Evolutionary conservation across 1,139 yeast genomes (phyloP), one percentile per base, ranked within the genome.

Genomic region (Candida sp.): DNA sequence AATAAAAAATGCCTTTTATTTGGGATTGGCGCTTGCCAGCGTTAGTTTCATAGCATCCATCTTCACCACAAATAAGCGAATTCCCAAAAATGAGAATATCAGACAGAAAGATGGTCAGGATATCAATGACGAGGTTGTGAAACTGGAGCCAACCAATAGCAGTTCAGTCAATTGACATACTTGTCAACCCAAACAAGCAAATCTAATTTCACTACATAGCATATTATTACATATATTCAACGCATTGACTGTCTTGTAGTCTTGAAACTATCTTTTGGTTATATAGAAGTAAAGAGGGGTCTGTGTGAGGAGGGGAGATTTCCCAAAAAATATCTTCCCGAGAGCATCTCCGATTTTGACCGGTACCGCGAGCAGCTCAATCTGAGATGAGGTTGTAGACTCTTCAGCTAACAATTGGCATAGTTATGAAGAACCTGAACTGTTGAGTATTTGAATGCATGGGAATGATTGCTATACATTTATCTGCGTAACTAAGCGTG

Each of bases 1-100:
- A 3, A 53, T 77, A 36, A 60, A 59, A 40, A 67, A 70, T 49
- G 72, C 72, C 3, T 76, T 70, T 45, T 75, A 70, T 53, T 60
- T 70, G 38, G 56, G 66, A 4, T 54, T 75, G 35, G 79, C 68
- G 0, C 55, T 66, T 30, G 61, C 73, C 2, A 49, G 54, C 4
- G 45, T 62, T 12, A 55, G 69, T 4, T 56, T 73, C 8, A 37
- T 74, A 1, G 48, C 58, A 9, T 48, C 68, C 0, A 19, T 67
- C 1, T 66, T 72, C 46, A 60, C 70, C 12, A 70, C 79, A 2
- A 70, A 68, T 46, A 63, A 63, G 42, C 60, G 54, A 41, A 56
- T 75, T 9, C 82, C 82, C 1, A 61, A 55, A 42, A 54, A 58
- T 32, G 49, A 53, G 25, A 64, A 68, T 35, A 59, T 67, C 19